Conservation (phyloP, 495 filamentous ascomycete species). For the Amphirosellinia nigrospora region DNA sequence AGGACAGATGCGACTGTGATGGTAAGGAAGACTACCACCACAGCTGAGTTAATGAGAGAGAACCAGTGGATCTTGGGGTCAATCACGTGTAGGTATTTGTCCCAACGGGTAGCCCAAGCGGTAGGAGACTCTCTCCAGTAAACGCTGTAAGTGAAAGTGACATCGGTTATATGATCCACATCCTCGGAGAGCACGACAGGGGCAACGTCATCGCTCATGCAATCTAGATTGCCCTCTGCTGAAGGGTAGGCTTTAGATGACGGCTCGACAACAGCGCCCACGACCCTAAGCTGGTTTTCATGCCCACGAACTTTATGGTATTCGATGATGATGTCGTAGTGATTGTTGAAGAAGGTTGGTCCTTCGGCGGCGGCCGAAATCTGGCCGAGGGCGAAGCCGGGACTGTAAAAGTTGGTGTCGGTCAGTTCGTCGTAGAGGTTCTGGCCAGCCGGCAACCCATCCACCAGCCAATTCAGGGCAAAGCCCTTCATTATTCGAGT, state of each 20-base stretch:
- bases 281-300: conserved; percentile 75
- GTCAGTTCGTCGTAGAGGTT: conserved; percentile 74
- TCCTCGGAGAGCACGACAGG: conserved; percentile 69
- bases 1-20: conserved; percentile 90
- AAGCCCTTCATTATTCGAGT: conserved; percentile 78
- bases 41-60: conserved; percentile 89
- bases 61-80: conserved; percentile 99
- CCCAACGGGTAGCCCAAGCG: conserved; percentile 95
- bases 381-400: conserved; percentile 84
- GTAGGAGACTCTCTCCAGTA: conserved; percentile 80
- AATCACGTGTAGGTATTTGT: conserved; percentile 95
- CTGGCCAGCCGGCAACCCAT: conserved; percentile 90
- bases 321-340: conserved; percentile 92
- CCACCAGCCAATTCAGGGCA: conserved; percentile 93
- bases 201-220: conserved; percentile 61
- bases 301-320: conserved; percentile 75
- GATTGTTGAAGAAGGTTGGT: conserved; percentile 77
- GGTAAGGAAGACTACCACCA: conserved; percentile 90
- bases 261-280: conserved; percentile 88
- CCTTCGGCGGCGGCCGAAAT: conserved; percentile 54
- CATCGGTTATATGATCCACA: conserved; percentile 51
- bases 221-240: conserved; percentile 56
- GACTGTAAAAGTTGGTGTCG: conserved; percentile 77
- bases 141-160: conserved; percentile 90
- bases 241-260: conserved; percentile 68